Conservation (phyloP, 805 yeast species). For the Komagataella pastoris region DNA sequence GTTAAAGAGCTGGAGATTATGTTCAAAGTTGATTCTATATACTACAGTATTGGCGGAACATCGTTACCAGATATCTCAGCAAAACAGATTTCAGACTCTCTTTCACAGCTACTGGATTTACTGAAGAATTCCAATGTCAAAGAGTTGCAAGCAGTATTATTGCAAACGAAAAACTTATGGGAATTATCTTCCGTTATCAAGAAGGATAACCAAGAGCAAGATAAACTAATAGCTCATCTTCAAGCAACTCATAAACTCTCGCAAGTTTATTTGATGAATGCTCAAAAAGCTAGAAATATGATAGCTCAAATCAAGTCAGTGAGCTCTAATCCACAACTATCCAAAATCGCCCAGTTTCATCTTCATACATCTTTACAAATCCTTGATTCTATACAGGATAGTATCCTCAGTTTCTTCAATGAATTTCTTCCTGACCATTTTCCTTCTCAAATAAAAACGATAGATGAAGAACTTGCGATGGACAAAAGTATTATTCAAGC, state of each 20-base stretch:
- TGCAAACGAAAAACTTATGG: not conserved
- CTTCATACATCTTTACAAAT: not conserved
- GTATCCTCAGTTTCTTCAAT: not conserved
- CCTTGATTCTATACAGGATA: not conserved
- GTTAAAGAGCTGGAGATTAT: not conserved
- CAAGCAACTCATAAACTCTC: not conserved
- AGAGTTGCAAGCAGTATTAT: not conserved
- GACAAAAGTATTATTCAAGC: not conserved
- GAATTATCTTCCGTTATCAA: not conserved
- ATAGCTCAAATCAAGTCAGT: not conserved
- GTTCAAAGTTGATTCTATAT: not conserved
- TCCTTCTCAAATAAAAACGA: not conserved
- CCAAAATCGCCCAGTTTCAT: not conserved
- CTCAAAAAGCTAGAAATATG: not conserved
- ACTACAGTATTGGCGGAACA: not conserved
- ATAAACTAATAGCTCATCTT: not conserved
- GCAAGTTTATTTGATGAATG: not conserved
- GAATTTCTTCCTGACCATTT: not conserved
- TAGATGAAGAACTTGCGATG: not conserved
- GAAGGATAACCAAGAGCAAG: not conserved
- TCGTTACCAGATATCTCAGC: not conserved
- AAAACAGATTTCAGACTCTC: not conserved
- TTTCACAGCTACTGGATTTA: not conserved
- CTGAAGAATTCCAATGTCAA: not conserved
- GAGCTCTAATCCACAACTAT: not conserved